Conservation (phyloP, 805 yeast species). For the Starmerella vaccinii region DNA sequence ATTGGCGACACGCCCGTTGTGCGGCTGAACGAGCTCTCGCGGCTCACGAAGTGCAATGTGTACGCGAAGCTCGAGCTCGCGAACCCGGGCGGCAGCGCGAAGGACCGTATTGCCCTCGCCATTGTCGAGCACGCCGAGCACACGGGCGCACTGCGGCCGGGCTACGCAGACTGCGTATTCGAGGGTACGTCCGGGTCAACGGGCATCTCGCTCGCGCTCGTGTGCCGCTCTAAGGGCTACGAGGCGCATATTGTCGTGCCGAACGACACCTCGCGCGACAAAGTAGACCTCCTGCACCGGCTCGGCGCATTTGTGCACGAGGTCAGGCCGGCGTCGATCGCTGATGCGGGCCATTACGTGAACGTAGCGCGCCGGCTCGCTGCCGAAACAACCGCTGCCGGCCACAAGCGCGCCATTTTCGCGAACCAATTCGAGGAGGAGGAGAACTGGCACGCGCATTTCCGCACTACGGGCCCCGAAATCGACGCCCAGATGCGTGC, state of each 20-base stretch:
- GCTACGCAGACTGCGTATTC: constrained; percentile 61
- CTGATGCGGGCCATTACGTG: constrained; percentile 86
- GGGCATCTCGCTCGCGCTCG: constrained; percentile 83
- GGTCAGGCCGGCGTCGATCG: constrained; percentile 91
- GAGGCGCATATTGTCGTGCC: constrained; percentile 89
- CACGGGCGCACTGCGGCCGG: constrained; percentile 46
- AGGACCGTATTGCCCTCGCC: constrained; percentile 85
- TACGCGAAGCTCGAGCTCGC: constrained; percentile 76
- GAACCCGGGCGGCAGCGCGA: constrained; percentile 94
- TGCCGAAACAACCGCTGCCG: constrained; percentile 33
- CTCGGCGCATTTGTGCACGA: constrained; percentile 76
- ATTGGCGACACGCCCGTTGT: constrained; percentile 89
- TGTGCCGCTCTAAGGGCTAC: constrained; percentile 84
- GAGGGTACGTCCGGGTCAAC: constrained; percentile 98
- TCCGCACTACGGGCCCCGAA: constrained; percentile 81
- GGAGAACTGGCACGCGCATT: constrained; percentile 79
- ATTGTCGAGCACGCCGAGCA: constrained; percentile 62
- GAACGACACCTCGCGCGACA: constrained; percentile 83
- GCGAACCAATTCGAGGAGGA: constrained; percentile 96
- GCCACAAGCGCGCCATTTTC: constrained; percentile 55
- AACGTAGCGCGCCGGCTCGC: constrained; percentile 73
- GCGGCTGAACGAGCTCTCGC: constrained; percentile 57
- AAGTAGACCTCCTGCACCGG: constrained; percentile 55
- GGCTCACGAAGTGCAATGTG: constrained; percentile 66
- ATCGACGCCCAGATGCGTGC: constrained; percentile 60